phyloP scores from a whole-genome alignment of 345 rosid species.

The Xanthoceras sorbifolium region DNA sequence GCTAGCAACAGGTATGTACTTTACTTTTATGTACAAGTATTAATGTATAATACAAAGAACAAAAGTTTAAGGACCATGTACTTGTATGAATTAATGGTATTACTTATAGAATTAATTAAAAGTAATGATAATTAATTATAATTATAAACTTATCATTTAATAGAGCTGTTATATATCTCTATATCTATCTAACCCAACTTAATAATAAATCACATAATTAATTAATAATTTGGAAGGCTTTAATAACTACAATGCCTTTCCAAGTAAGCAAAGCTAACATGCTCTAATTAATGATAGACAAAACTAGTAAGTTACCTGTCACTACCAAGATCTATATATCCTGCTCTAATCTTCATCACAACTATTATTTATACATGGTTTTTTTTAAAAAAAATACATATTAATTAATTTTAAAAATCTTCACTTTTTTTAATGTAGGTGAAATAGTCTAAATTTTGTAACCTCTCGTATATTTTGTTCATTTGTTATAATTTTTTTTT shows the following conservation, averaged over 20 bases:
- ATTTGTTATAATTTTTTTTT: too few relatives aligned
- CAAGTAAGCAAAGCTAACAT: constrained; percentile 51
- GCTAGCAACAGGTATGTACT: not conserved
- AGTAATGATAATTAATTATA: not conserved
- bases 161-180: not conserved
- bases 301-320: constrained; percentile 22
- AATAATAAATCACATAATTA: not conserved
- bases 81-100: not conserved
- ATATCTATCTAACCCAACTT: not conserved
- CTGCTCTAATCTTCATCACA: constrained; percentile 17
- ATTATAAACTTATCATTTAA: constrained; percentile 12
- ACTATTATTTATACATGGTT: not conserved
- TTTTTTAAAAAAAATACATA: too few relatives aligned
- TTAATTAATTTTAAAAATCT: too few relatives aligned
- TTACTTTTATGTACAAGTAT: too few relatives aligned
- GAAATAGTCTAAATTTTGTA: too few relatives aligned
- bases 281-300: constrained; percentile 44
- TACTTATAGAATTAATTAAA: not conserved
- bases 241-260: constrained; percentile 34
- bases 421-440: too few relatives aligned
- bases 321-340: not conserved
- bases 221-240: constrained; percentile 9
- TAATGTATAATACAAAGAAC: not conserved
- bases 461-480: not conserved
- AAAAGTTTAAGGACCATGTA: not conserved